Evolutionary conservation across 352 stramenopile genomes (phyloP), one percentile per base, ranked within the genome.

Genomic region (Lagenidium giganteum): DNA sequence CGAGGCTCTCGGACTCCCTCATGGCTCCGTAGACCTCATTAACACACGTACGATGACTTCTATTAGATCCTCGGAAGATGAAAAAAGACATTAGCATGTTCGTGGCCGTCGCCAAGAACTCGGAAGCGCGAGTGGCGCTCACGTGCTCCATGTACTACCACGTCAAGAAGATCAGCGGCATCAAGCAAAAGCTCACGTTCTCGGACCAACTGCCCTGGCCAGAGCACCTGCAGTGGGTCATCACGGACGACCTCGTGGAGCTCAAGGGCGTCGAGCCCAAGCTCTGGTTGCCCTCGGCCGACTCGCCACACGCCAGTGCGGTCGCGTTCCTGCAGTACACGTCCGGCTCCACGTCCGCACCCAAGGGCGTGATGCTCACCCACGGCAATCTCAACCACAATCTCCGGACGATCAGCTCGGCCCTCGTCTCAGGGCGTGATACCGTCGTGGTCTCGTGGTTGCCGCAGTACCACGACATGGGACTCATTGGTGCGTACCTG

Each of bases 401-500:
- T 59, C 64, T 99, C 14, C 72, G 70, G 23, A 93, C 91, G 13
- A 99, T 99, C 51, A 95, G 92, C n/a, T 84, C 67, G 14, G 95
- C 95, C 31, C 58, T 99, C 3, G 51, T 54, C 8, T 20, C 69
- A 89, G 37, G 95, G 94, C 8, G 74, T 20, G 78, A 96, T 32
- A 98, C 96, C 0, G 74, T 98, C 4, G 93, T 98, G 13, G 95
- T 98, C 4, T 98, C 87, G 17, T 99, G 97, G 97, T 71, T 99
- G 9, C 97, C 97, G 6, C 96, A 99, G 71, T 99, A 99, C 67
- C 97, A 99, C 64, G 97, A 99, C 67, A 99, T 99, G 97, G 97
- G 97, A 6, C 84, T 99, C 17, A 99, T 99, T 51, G 97, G 96
- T 38, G 95, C 87, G 24, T 90, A 87, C 53, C 54, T 93, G 9